Base-by-base conservation (phyloP, 2,329 filamentous ascomycete species). In the Colletotrichum paranaense region DNA sequence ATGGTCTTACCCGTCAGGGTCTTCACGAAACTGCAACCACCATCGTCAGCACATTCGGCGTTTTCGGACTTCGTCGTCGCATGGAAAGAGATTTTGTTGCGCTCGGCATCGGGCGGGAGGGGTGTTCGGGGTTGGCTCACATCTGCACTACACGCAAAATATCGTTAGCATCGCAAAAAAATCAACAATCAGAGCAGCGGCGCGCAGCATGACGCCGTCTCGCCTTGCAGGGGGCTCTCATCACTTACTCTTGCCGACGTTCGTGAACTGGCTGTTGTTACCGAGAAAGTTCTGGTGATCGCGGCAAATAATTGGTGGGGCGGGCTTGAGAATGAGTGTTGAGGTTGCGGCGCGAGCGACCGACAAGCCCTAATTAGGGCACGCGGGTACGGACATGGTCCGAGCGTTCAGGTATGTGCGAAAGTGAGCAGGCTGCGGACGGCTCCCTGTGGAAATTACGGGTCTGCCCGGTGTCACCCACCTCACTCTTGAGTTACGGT, bases 1-100 rank as follows among this genome's bases (percentile, higher is more conserved):
- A 98, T 98, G 88, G 96, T 98, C 94, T 98, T 98, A 89, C 97
- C 96, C 91, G 96, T 98, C 85, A 98, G 95, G 92, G 96, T 98
- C 93, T 98, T 98, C 90, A 98, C 96, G 93, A 98, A 98, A 93
- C 94, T 97, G 88, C 78, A 67, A 76, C 73, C 74, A 76, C 64
- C 32, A 66, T 73, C 67, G 74, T 79, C 76, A 77, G 77, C 74
- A 75, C 76, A 67, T 12, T 73, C 74, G 79, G 70, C 53, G 68
- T 72, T 38, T 63, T 67, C 59, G 64, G 30, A 42, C 69, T 60
- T 55, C 19, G 67, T 68, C 57, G 73, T 73, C 73, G 75, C 74
- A 30, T 53, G 24, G 28, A 67, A 71, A 64, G 68, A 55, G 26
- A 11, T 24, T 46, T 6, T 30, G 42, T 38, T 55, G 57, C 16